Percentiles rank a stretch among this genome's conserved stretches.
phyloP scores from a whole-genome alignment of 192 early-diverging fungal species.

The Coemansia sp. region DNA sequence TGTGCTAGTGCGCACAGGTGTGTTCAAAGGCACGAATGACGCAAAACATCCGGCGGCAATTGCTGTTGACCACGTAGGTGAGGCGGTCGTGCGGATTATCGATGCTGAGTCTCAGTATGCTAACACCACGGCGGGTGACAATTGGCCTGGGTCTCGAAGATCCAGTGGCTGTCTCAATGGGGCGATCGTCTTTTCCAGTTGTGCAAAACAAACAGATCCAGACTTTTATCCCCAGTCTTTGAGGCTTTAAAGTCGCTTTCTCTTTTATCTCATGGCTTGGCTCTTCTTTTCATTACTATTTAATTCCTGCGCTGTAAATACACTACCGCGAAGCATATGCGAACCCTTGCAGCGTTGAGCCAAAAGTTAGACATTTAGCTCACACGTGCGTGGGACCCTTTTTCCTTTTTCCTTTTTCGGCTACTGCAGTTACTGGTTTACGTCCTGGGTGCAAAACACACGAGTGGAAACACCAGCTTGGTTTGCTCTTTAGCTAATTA shows the following conservation, averaged over 20 bases:
- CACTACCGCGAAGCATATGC: no score
- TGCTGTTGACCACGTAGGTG: conserved; percentile 64
- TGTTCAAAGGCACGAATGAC: conserved; percentile 60
- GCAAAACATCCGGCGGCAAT: conserved; percentile 53
- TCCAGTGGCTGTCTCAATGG: background rate
- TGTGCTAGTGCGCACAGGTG: conserved; percentile 68
- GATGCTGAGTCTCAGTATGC: conserved; percentile 18
- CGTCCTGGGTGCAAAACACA: background rate
- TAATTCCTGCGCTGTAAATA: no score
- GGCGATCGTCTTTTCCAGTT: background rate
- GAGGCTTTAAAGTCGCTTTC: background rate
- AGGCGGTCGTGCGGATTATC: conserved; percentile 58
- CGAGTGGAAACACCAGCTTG: background rate
- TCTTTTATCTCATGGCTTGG: background rate
- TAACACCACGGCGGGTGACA: no score
- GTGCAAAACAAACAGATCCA: background rate
- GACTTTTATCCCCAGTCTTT: background rate
- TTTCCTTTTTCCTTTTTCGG: no score
- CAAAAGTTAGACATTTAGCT: no score
- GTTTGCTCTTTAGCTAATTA: background rate
- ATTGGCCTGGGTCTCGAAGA: conserved; percentile 1
- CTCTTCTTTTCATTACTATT: background rate
- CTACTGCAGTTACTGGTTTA: no score
- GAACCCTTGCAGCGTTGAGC: no score
- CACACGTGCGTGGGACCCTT: no score